Conservation (phyloP, 305 asterid genomes). For the Solanum hybrid region DNA sequence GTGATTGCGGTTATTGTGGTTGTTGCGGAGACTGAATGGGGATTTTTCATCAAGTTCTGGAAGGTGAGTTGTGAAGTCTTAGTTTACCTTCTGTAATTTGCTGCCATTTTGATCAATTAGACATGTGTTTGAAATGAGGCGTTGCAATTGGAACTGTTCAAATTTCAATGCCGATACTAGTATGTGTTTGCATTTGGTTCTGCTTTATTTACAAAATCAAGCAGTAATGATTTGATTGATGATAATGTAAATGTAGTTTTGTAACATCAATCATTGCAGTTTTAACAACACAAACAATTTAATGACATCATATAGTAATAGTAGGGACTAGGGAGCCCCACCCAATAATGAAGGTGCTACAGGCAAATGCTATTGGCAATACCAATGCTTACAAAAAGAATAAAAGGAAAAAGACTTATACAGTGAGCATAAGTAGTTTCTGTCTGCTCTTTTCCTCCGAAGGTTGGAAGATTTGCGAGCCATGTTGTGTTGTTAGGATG, state of each 20-base stretch:
- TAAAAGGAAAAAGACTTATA: neutral
- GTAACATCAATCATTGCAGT: neutral
- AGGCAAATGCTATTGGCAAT: neutral
- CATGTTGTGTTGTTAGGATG: neutral
- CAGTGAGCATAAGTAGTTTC: neutral
- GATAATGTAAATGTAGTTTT: neutral
- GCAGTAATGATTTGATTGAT: neutral
- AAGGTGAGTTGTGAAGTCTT: constrained; percentile 34
- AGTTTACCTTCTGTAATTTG: neutral
- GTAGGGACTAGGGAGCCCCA: neutral
- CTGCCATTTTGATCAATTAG: neutral
- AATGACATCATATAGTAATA: neutral
- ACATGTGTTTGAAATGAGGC: neutral
- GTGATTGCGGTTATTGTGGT: constrained; percentile 58
- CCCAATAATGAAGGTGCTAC: neutral
- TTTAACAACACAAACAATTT: neutral
- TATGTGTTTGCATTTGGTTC: neutral
- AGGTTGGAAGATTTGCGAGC: neutral
- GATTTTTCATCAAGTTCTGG: constrained; percentile 51
- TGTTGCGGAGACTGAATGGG: constrained; percentile 92
- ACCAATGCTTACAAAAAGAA: neutral
- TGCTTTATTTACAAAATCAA: neutral
- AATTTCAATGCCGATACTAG: neutral
- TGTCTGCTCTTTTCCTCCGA: neutral
- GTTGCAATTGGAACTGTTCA: neutral